phyloP scores from a whole-genome alignment of 345 rosid species.

The Cardiospermum halicacabum region DNA sequence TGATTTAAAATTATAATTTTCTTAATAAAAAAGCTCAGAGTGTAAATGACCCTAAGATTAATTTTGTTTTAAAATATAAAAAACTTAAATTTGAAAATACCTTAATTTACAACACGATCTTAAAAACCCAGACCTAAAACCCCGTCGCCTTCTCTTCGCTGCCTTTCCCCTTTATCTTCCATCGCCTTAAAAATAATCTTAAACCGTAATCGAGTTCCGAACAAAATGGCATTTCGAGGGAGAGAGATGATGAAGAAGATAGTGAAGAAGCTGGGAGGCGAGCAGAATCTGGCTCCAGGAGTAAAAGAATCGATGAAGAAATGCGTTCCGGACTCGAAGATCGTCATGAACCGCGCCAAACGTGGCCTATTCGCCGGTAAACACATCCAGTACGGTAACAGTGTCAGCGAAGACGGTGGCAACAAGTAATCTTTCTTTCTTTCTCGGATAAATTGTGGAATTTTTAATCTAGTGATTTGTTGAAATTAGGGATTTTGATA shows the following conservation, averaged over 20 bases:
- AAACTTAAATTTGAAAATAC: no score
- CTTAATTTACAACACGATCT: no score
- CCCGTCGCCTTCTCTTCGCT: no score
- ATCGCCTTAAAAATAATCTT: no score
- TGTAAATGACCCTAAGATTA: no score
- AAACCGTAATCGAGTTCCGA: no score
- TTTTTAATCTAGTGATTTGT: not conserved
- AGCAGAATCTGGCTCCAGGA: constrained; percentile 52
- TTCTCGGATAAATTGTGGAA: not conserved
- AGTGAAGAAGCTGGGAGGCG: constrained; percentile 59
- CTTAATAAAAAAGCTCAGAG: no score
- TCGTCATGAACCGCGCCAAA: constrained; percentile 81
- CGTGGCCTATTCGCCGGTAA: constrained; percentile 89
- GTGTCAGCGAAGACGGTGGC: constrained; percentile 88
- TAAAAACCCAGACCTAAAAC: no score
- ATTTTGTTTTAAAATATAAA: no score
- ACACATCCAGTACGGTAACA: constrained; percentile 89
- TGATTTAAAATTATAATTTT: no score
- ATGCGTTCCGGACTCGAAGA: constrained; percentile 60
- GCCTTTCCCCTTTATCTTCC: no score
- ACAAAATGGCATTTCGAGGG: constrained; percentile 93
- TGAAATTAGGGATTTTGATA: not conserved
- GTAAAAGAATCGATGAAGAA: constrained; percentile 58
- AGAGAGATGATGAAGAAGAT: constrained; percentile 85
- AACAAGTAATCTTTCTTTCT: constrained; percentile 55